These are phyloP conservation scores for Evernia prunastri DNA, from an alignment of 495 filamentous ascomycete species.

Conservation along the genomic window DNA sequence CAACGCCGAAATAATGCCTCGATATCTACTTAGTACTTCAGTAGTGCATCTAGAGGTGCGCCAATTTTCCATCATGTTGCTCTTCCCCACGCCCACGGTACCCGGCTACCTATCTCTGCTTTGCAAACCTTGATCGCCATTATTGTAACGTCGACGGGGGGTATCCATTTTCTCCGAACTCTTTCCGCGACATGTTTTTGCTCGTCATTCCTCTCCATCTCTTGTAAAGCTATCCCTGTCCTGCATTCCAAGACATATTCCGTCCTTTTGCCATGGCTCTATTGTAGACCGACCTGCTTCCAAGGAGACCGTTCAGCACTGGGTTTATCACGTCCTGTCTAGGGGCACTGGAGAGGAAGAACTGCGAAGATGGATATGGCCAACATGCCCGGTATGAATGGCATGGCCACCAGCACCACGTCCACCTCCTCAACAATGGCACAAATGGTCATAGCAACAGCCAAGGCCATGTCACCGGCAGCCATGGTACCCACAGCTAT, in stretches of 20 bases:
- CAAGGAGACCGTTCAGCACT: not conserved
- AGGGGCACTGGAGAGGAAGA: not conserved
- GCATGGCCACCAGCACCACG: not conserved
- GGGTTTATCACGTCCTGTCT: not conserved
- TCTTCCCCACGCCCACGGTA: not conserved
- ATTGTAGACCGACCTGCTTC: not conserved
- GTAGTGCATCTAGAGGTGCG: not conserved
- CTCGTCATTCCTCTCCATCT: not conserved
- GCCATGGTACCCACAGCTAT: not conserved
- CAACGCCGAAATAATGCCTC: not conserved
- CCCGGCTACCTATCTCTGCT: not conserved
- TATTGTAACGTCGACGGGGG: not conserved
- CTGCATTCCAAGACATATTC: not conserved
- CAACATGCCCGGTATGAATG: slow-evolving; percentile 3
- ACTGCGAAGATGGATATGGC: slow-evolving; percentile 9
- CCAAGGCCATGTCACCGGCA: not conserved
- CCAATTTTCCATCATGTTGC: not conserved
- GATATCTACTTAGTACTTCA: not conserved
- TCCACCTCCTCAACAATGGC: slow-evolving; percentile 2
- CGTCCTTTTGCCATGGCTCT: not conserved
- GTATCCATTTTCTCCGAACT: not conserved
- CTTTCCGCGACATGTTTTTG: not conserved
- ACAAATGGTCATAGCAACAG: not conserved
- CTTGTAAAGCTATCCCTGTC: not conserved
- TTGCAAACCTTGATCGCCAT: not conserved